Evolutionary conservation across 352 stramenopile species (phyloP), one percentile per base, ranked within the genome.

Genomic region (Globisporangium uncinulatum): DNA sequence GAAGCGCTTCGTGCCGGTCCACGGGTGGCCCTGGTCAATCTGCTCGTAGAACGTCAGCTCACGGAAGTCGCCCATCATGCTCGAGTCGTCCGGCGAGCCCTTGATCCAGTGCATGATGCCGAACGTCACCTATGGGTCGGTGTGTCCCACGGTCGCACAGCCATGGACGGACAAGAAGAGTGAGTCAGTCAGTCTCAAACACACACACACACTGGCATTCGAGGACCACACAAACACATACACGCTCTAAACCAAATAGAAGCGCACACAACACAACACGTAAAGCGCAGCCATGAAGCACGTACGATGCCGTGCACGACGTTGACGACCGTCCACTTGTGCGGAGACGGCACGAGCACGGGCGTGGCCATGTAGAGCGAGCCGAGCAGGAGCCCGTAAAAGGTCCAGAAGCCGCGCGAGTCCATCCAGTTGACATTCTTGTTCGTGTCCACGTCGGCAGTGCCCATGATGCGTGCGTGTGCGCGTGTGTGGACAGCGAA

Each of bases 31-130:
- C 57, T 94, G 87, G 61, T 97, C 91, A 49, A 98, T 92, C 73
- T 98, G 95, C 70, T 98, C 95, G 79, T 96, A 98, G 60, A 96
- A 92, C 20, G 95, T 98, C 66, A 98, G 87, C 62, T 93, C 89
- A 44, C 93, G 86, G 74, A 97, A 96, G 74, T 98, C 92, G 50
- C 91, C 91, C 67, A 97, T 91, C 36, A 65, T 67, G 53, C 79
- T 95, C 59, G 95, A 94, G 69, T 97, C 90, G 24, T 96, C 86
- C 0, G 89, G 86, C 46, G 89, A 97, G 36, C 95, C 94, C 71
- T 98, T 98, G 59, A 98, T 92, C 92, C 94, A 98, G 80, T 96
- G 91, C 76, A 97, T 96, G 61, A 97, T 95, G 32, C 87, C 75
- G 54, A 97, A 97, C 20, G 88, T 96, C 37, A 96, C 74, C 89